A percentile compares a stretch with the other conserved stretches of the same genome.
Conservation (phyloP, 2,329 filamentous ascomycete genomes). For the Onygenales sp. region DNA sequence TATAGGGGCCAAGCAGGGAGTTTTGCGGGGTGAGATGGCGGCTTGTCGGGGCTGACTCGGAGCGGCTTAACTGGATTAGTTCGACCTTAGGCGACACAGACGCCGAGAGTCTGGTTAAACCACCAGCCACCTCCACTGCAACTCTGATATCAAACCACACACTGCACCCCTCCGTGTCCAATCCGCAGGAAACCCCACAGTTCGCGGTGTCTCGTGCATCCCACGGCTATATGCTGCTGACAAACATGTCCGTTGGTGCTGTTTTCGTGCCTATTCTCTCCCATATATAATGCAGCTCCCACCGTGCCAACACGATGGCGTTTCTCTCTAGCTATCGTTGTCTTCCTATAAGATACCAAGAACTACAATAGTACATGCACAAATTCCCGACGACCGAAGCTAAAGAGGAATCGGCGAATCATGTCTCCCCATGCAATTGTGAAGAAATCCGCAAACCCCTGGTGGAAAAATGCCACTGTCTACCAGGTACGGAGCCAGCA, state of each 20-base stretch:
- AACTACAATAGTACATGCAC: not conserved
- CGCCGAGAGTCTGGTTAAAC: too few relatives aligned
- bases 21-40: conserved; percentile 4
- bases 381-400: too few relatives aligned
- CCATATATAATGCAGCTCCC: not conserved
- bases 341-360: not conserved
- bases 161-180: not conserved
- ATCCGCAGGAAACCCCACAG: not conserved
- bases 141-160: not conserved
- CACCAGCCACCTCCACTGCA: not conserved
- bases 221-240: not conserved
- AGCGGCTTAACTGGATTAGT: not conserved
- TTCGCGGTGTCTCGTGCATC: not conserved
- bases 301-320: not conserved
- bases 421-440: conserved; percentile 6
- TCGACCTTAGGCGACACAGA: too few relatives aligned
- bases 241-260: not conserved
- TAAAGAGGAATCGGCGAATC: too few relatives aligned
- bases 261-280: not conserved
- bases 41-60: not conserved
- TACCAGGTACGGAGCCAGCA: conserved; percentile 17
- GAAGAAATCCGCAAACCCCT: conserved; percentile 12
- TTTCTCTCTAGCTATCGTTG: not conserved
- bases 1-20: not conserved
- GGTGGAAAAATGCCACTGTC: conserved; percentile 30